A percentile compares a stretch with the other conserved stretches of the same genome.
phyloP scores from a whole-genome alignment of 2,329 filamentous ascomycete genomes.

The Dryadomyces quercus-mongolicae region DNA sequence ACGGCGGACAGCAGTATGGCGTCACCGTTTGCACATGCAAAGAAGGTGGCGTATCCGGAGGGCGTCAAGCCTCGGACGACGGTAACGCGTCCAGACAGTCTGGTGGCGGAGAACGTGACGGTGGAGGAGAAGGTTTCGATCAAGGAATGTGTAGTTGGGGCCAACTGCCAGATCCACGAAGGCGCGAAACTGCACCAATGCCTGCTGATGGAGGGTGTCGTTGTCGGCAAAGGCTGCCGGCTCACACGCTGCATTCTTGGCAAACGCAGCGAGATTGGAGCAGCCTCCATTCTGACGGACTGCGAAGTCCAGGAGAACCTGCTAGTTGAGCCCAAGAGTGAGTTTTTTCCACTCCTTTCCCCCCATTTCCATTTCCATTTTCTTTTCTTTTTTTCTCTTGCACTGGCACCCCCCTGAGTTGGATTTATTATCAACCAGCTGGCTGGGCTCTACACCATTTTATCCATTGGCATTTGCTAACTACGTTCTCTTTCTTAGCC shows the following conservation, averaged over 20 bases:
- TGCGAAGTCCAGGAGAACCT: conserved; percentile 90
- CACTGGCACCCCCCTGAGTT: background rate
- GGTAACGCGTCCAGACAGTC: conserved; percentile 67
- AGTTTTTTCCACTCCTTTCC: conserved; percentile 20
- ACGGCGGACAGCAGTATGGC: conserved; percentile 39
- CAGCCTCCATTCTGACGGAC: conserved; percentile 66
- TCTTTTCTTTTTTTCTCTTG: conserved; percentile 12
- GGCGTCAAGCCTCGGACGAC: conserved; percentile 71
- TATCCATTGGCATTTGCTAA: no score
- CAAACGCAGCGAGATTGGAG: conserved; percentile 69
- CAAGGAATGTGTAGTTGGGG: conserved; percentile 81
- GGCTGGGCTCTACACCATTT: no score
- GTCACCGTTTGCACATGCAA: conserved; percentile 64
- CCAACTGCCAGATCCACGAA: conserved; percentile 73
- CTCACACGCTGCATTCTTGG: conserved; percentile 83
- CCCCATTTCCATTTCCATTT: conserved; percentile 11
- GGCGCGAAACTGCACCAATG: conserved; percentile 83
- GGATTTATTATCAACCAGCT: no score
- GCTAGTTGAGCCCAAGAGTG: conserved; percentile 67
- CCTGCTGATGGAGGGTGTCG: conserved; percentile 83
- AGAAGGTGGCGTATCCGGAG: conserved; percentile 74
- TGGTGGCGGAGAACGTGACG: conserved; percentile 80
- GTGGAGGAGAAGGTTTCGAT: conserved; percentile 85
- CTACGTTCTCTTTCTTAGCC: conserved; percentile 38
- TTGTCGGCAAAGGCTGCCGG: conserved; percentile 72